These are phyloP conservation scores for Lentinula boryana DNA, from an alignment of 768 basidiomycete species.

Conservation along the genomic window DNA sequence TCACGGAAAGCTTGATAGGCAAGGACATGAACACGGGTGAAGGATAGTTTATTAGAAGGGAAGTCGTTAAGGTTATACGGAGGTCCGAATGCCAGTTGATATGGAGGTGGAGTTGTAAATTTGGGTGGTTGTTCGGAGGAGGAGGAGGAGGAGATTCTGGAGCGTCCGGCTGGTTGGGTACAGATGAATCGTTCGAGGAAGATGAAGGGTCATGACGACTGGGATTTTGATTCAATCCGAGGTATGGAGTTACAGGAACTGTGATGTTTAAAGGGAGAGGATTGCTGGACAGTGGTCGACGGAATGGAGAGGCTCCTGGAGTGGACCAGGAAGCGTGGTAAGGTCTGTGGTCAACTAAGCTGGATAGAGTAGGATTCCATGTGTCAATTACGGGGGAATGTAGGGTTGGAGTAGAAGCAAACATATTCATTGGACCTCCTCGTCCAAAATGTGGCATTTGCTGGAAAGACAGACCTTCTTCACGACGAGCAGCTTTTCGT, in stretches of 20 bases:
- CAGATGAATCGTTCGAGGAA: conserved; percentile 3
- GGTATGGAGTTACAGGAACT: conserved; percentile 11
- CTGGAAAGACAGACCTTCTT: conserved; percentile 56
- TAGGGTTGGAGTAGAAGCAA: conserved; percentile 44
- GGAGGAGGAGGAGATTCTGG: conserved; percentile 13
- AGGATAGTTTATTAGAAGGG: conserved; percentile 94
- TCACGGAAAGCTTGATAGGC: conserved; percentile 91
- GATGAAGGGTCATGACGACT: neutral
- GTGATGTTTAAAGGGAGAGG: conserved; percentile 28
- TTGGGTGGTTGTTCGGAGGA: conserved; percentile 38
- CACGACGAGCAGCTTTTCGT: conserved; percentile 50
- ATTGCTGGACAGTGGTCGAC: conserved; percentile 23
- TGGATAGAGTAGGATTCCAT: neutral
- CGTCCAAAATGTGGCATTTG: conserved; percentile 63
- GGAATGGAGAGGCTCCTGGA: conserved; percentile 5
- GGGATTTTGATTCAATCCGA: neutral
- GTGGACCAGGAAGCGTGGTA: conserved; percentile 7
- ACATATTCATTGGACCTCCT: conserved; percentile 51
- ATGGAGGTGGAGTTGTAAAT: conserved; percentile 85
- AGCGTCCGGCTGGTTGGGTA: conserved; percentile 6
- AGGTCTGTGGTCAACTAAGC: neutral
- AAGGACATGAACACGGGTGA: conserved; percentile 95
- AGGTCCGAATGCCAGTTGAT: conserved; percentile 86
- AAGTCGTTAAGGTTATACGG: conserved; percentile 84
- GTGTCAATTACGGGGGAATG: conserved; percentile 8